Conservation (phyloP, 2,329 filamentous ascomycete species). For the Drechmeria coniospora region DNA sequence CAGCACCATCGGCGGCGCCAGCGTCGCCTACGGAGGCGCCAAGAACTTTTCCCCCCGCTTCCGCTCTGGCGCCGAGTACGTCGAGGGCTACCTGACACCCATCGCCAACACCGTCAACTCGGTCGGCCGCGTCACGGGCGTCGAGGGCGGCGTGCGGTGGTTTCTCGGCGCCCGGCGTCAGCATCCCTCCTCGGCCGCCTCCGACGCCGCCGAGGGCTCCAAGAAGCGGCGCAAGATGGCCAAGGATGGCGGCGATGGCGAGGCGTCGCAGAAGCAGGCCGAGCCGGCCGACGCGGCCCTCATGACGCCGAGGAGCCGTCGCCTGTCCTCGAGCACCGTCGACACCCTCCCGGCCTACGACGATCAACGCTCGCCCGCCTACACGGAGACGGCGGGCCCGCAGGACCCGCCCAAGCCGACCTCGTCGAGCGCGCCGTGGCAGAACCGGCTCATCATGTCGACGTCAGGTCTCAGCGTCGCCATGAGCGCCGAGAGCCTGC, state of each 20-base stretch:
- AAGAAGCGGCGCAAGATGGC: slow-evolving; percentile 46
- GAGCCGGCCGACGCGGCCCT: slow-evolving; percentile 14
- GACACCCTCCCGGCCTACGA: slow-evolving; percentile 78
- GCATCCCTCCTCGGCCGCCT: slow-evolving; percentile 28
- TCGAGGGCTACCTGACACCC: slow-evolving; percentile 76
- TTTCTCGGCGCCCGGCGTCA: slow-evolving; percentile 51
- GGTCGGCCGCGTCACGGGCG: slow-evolving; percentile 70
- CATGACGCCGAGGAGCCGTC: slow-evolving; percentile 31
- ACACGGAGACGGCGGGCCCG: slow-evolving; percentile 41
- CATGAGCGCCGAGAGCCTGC: slow-evolving; percentile 76
- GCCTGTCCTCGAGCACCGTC: slow-evolving; percentile 49
- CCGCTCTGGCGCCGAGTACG: slow-evolving; percentile 77
- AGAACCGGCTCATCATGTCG: slow-evolving; percentile 71
- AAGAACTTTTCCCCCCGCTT: slow-evolving; percentile 86
- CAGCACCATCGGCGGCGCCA: slow-evolving; percentile 68
- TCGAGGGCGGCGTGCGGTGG: slow-evolving; percentile 76
- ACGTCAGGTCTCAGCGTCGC: slow-evolving; percentile 84
- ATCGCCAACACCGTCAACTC: slow-evolving; percentile 76
- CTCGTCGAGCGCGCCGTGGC: slow-evolving; percentile 41
- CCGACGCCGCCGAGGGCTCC: slow-evolving; percentile 28
- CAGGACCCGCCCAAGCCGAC: slow-evolving; percentile 13
- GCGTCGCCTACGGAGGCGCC: slow-evolving; percentile 71
- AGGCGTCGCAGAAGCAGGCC: slow-evolving; percentile 10
- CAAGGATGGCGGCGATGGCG: slow-evolving; percentile 23
- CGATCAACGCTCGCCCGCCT: slow-evolving; percentile 58